phyloP scores from a whole-genome alignment of 208 protist species.

The Polymyxa betae region DNA sequence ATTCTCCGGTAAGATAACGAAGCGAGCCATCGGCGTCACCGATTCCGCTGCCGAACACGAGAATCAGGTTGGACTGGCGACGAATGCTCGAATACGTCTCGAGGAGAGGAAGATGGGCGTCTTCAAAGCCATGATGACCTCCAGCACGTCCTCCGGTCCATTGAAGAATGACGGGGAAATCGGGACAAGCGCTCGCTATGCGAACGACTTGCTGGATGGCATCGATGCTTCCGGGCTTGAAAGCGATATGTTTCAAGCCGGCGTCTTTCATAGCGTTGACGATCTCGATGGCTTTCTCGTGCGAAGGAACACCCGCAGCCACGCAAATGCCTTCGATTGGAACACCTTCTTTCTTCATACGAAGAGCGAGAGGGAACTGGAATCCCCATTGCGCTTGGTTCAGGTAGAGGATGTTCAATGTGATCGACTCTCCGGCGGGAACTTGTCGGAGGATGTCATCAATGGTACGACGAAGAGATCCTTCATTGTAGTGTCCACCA shows the following conservation, averaged over 20 bases:
- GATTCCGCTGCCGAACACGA: constrained; percentile 75
- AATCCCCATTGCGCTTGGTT: constrained; percentile 76
- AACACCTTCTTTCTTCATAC: constrained; percentile 67
- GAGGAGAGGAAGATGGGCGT: constrained; percentile 76
- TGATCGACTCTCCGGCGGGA: constrained; percentile 67
- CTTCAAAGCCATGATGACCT: constrained; percentile 79
- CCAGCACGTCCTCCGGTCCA: constrained; percentile 78
- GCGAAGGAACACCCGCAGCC: constrained; percentile 71
- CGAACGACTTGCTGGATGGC: constrained; percentile 71
- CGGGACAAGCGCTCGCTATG: constrained; percentile 71
- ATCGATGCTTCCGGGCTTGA: constrained; percentile 75
- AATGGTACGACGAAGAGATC: constrained; percentile 60
- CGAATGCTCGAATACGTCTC: constrained; percentile 76
- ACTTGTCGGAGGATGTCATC: constrained; percentile 61
- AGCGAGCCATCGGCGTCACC: constrained; percentile 69
- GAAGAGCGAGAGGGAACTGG: constrained; percentile 73
- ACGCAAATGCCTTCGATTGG: constrained; percentile 75
- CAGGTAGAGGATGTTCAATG: constrained; percentile 78
- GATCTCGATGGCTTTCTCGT: constrained; percentile 70
- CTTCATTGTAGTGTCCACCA: constrained; percentile 64
- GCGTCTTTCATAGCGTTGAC: constrained; percentile 59
- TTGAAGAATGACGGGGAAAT: constrained; percentile 74
- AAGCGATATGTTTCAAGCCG: constrained; percentile 72
- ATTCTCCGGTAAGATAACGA: constrained; percentile 65
- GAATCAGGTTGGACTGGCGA: constrained; percentile 72